These are phyloP conservation scores for Collybia sordida DNA, from an alignment of 768 basidiomycete species.

Conservation along the genomic window DNA sequence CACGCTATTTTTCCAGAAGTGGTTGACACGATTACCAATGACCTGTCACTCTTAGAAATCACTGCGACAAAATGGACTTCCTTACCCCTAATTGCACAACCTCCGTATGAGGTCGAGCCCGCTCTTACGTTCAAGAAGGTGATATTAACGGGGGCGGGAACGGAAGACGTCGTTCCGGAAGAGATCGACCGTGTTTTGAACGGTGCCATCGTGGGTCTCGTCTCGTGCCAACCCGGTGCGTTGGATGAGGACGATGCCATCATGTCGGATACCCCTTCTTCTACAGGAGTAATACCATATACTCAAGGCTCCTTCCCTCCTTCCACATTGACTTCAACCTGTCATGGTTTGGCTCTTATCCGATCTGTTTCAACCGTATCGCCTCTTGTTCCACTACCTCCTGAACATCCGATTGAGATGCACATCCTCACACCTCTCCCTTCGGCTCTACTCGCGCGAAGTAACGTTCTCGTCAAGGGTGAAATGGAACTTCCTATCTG, in stretches of 20 bases:
- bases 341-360: conserved; percentile 77
- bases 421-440: conserved; percentile 85
- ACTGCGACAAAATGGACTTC: conserved; percentile 59
- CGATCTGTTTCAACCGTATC: conserved; percentile 45
- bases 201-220: conserved; percentile 77
- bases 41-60: conserved; percentile 23
- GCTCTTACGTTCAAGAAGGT: conserved; percentile 58
- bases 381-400: not conserved
- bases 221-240: conserved; percentile 48
- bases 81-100: conserved; percentile 62
- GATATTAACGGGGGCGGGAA: conserved; percentile 68
- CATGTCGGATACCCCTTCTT: not conserved
- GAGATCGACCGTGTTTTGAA: conserved; percentile 77
- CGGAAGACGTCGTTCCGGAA: conserved; percentile 72
- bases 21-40: not conserved
- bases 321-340: conserved; percentile 56
- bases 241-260: conserved; percentile 25
- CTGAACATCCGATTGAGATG: conserved; percentile 28
- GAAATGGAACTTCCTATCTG: conserved; percentile 86
- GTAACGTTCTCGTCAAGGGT: conserved; percentile 72
- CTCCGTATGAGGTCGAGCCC: conserved; percentile 74
- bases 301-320: conserved; percentile 54
- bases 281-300: conserved; percentile 48
- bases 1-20: conserved; percentile 43
- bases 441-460: conserved; percentile 36